A percentile compares a stretch with the other conserved stretches of the same genome.
phyloP scores from a whole-genome alignment of 345 rosid genomes.

The Hibiscus mutabilis region DNA sequence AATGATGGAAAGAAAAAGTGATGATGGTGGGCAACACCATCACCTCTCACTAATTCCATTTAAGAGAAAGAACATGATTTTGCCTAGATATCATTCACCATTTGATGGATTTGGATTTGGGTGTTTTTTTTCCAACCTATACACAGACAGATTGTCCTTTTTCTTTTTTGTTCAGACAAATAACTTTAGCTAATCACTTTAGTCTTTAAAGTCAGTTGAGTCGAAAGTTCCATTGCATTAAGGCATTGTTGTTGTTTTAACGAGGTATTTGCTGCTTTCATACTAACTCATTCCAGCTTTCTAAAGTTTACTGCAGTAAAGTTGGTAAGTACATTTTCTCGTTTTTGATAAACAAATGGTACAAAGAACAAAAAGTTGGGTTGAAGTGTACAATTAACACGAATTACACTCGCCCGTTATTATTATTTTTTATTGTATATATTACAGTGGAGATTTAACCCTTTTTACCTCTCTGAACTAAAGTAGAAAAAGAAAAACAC shows the following conservation, averaged over 20 bases:
- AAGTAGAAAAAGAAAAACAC: neutral
- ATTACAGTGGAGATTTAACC: neutral
- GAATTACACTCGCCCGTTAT: neutral
- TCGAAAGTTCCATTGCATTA: constrained; percentile 9
- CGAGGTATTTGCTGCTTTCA: neutral
- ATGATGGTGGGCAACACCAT: neutral
- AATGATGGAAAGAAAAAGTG: constrained; percentile 15
- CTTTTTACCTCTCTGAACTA: neutral
- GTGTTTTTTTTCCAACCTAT: neutral
- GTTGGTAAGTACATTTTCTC: neutral
- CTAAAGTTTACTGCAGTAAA: neutral
- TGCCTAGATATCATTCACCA: constrained; percentile 1
- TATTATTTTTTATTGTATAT: neutral
- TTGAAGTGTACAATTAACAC: neutral
- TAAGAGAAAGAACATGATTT: neutral
- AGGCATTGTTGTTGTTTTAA: neutral
- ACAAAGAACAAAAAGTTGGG: neutral
- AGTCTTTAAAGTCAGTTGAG: constrained; percentile 3
- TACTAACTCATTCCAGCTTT: neutral
- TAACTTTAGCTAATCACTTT: neutral
- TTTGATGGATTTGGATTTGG: neutral
- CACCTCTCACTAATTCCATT: neutral
- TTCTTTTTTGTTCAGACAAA: neutral
- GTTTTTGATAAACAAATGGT: neutral
- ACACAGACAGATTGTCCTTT: neutral